phyloP scores from a whole-genome alignment of 169 alveolate genomes.

The Plasmodium adleri region DNA sequence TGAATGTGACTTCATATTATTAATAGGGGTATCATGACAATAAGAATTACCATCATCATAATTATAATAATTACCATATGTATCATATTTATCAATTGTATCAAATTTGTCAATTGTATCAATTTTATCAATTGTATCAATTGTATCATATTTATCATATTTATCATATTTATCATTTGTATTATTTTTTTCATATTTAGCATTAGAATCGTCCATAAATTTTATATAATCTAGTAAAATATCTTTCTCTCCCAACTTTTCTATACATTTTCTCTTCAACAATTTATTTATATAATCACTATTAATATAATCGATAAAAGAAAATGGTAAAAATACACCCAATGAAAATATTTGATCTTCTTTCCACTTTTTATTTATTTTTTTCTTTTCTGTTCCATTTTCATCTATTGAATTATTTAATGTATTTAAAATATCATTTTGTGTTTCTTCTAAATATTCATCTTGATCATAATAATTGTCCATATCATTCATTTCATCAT shows the following conservation, averaged over 20 bases:
- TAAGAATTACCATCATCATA: no score
- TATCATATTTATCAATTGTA: no score
- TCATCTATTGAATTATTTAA: conserved; percentile 16
- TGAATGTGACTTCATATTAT: no score
- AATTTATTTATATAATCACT: conserved; percentile 42
- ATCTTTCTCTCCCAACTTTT: conserved; percentile 58
- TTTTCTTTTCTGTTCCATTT: conserved; percentile 11
- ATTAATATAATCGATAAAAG: conserved; percentile 73
- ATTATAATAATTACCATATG: no score
- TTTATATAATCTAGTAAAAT: conserved; percentile 51
- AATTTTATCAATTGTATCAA: no score
- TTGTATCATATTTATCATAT: no score
- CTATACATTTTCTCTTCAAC: conserved; percentile 29
- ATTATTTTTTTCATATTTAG: no score
- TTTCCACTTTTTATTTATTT: conserved; percentile 70
- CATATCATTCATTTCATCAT: not conserved
- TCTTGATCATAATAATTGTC: conserved; percentile 14
- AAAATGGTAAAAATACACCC: conserved; percentile 68
- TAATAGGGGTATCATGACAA: no score
- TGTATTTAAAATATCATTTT: conserved; percentile 5
- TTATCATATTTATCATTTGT: no score
- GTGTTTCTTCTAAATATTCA: conserved; percentile 8
- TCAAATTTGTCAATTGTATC: no score
- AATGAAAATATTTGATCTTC: conserved; percentile 73
- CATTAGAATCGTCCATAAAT: conserved; percentile 37